Evolutionary conservation across 352 stramenopile genomes (phyloP).

Genomic region (Globisporangium cederbergense): DNA sequence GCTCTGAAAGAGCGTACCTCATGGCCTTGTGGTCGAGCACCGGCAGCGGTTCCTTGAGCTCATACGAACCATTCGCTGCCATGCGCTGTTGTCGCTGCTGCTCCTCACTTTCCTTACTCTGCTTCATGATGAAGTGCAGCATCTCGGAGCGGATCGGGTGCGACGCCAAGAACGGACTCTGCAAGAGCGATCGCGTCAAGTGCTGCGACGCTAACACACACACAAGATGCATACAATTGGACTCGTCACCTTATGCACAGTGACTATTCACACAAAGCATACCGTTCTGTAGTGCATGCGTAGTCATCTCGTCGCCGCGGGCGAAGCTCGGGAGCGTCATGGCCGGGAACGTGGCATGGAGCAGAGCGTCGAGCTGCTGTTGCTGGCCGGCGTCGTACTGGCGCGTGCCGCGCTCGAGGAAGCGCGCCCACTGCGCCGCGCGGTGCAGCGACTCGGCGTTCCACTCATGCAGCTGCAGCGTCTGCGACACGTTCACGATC

Average conservation of each 20-base stretch:
- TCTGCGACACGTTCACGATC: constrained; percentile 49
- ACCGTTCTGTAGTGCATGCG: constrained; percentile 16
- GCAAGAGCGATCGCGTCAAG: constrained; percentile 39
- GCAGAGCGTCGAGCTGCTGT: constrained; percentile 18
- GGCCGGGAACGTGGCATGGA: constrained; percentile 32
- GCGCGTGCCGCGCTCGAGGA: constrained; percentile 29
- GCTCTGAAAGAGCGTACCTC: constrained; percentile 4
- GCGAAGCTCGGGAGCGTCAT: constrained; percentile 38
- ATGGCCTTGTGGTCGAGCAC: not conserved
- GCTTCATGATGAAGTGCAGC: constrained; percentile 26
- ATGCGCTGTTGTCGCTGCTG: constrained; percentile 10
- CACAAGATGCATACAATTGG: not conserved
- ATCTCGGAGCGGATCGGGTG: constrained; percentile 45
- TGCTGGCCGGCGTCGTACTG: constrained; percentile 9
- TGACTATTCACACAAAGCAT: not conserved
- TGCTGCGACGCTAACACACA: constrained; percentile 25
- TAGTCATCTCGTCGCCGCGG: constrained; percentile 7
- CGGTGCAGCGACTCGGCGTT: constrained; percentile 43
- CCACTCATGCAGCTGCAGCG: constrained; percentile 44
- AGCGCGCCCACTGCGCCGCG: constrained; percentile 35
- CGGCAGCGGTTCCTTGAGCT: not conserved
- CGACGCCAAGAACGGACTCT: constrained; percentile 45
- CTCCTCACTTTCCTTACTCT: constrained; percentile 14
- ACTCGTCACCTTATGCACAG: not conserved
- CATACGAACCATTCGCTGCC: not conserved